Percentiles rank a stretch among this genome's conserved stretches.
Evolutionary conservation across 2,329 filamentous ascomycete genomes (phyloP).

Genomic region (Apiospora kogelbergensis): DNA sequence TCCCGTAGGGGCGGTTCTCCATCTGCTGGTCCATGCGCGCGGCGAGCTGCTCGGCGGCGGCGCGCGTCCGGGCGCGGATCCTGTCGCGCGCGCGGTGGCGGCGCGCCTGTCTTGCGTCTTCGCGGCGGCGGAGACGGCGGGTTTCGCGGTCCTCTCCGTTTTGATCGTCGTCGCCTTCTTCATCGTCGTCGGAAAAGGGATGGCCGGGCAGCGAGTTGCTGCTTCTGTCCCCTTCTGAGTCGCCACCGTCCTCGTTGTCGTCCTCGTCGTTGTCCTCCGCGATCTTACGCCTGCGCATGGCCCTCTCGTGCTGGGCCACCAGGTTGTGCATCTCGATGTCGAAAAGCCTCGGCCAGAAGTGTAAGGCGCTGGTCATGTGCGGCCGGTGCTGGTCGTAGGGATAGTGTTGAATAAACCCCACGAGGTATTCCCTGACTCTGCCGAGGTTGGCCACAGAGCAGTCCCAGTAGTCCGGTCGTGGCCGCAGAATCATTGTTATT

Average conservation of each 20-base stretch:
- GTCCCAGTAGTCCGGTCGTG: slow-evolving; percentile 35
- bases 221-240: neutral
- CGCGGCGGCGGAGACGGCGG: slow-evolving; percentile 11
- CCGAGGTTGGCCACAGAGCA: slow-evolving; percentile 44
- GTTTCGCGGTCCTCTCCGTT: slow-evolving; percentile 12
- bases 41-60: slow-evolving; percentile 62
- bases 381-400: slow-evolving; percentile 65
- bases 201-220: neutral
- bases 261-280: slow-evolving; percentile 17
- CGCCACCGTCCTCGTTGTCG: slow-evolving; percentile 23
- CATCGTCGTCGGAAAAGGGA: slow-evolving; percentile 13
- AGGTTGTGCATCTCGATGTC: slow-evolving; percentile 78
- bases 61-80: slow-evolving; percentile 52
- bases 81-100: slow-evolving; percentile 35
- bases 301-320: slow-evolving; percentile 57
- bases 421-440: slow-evolving; percentile 63
- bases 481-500: slow-evolving; percentile 10
- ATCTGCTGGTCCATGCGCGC: slow-evolving; percentile 70
- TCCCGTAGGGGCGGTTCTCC: slow-evolving; percentile 67
- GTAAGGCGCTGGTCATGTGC: slow-evolving; percentile 61
- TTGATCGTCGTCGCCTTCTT: slow-evolving; percentile 19
- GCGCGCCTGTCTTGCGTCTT: slow-evolving; percentile 11
- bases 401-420: slow-evolving; percentile 74
- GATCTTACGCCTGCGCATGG: slow-evolving; percentile 36
- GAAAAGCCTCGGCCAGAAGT: slow-evolving; percentile 82